These are phyloP conservation scores for Debaryomycetaceae sp. DNA, from an alignment of 1,139 yeast species.

Conservation along the genomic window DNA sequence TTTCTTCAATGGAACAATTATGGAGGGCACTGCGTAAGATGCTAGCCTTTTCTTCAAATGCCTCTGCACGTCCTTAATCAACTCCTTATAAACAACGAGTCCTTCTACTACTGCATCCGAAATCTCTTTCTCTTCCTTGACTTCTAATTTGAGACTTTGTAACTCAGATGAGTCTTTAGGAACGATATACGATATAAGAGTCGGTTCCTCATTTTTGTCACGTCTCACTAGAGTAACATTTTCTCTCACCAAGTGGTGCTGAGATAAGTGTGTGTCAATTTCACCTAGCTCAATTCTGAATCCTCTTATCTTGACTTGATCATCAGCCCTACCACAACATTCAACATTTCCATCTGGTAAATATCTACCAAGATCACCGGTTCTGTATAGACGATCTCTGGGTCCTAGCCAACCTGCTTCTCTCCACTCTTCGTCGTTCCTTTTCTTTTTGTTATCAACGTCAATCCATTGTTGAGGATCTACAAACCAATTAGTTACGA, in stretches of 20 bases:
- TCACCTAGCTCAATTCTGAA: constrained; percentile 98
- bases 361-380: constrained; percentile 96
- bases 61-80: constrained; percentile 75
- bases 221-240: constrained; percentile 90
- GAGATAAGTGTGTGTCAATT: constrained; percentile 94
- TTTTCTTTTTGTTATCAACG: constrained; percentile 41
- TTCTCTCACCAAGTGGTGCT: constrained; percentile 87
- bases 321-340: constrained; percentile 98
- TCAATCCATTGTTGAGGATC: constrained; percentile 57
- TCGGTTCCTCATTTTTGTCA: constrained; percentile 89
- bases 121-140: constrained; percentile 33
- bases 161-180: constrained; percentile 68
- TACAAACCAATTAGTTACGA: constrained; percentile 87
- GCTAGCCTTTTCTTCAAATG: constrained; percentile 89
- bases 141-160: constrained; percentile 45
- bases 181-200: constrained; percentile 85
- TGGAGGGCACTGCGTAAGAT: constrained; percentile 87
- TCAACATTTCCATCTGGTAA: constrained; percentile 96
- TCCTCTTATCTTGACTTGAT: constrained; percentile 97
- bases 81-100: constrained; percentile 67
- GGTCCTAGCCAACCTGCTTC: constrained; percentile 84
- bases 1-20: constrained; percentile 80
- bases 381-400: constrained; percentile 90
- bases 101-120: constrained; percentile 76
- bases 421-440: constrained; percentile 64